These are phyloP conservation scores for Bruguiera gymnorhiza DNA, from an alignment of 345 rosid species.

Conservation along the genomic window DNA sequence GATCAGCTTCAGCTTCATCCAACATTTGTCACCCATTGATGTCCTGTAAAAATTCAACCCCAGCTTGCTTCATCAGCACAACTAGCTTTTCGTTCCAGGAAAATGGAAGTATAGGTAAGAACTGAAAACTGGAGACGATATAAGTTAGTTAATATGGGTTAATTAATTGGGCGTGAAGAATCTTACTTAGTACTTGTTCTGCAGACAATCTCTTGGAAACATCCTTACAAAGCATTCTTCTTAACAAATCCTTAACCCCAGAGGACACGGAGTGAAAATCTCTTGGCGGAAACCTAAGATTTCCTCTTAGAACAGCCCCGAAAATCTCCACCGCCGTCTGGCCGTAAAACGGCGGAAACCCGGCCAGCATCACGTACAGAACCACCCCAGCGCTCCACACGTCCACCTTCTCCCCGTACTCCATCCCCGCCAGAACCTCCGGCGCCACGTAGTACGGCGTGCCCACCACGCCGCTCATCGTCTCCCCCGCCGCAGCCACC, in stretches of 20 bases:
- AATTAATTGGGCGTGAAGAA: background rate
- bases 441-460: slow-evolving; percentile 87
- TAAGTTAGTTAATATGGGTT: background rate
- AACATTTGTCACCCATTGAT: slow-evolving; percentile 26
- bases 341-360: slow-evolving; percentile 71
- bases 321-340: slow-evolving; percentile 66
- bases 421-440: slow-evolving; percentile 69
- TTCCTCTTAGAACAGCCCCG: slow-evolving; percentile 61
- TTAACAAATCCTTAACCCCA: slow-evolving; percentile 60
- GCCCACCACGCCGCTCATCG: slow-evolving; percentile 56
- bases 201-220: slow-evolving; percentile 68
- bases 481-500: slow-evolving; percentile 22
- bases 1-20: background rate
- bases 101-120: background rate
- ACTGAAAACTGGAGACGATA: too few relatives aligned
- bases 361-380: slow-evolving; percentile 66
- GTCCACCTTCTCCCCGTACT: slow-evolving; percentile 72
- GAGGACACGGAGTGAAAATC: slow-evolving; percentile 45
- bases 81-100: too few relatives aligned
- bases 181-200: slow-evolving; percentile 73
- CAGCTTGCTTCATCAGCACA: background rate
- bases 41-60: slow-evolving; percentile 8
- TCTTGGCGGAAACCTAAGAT: slow-evolving; percentile 60
- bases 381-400: slow-evolving; percentile 85
- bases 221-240: slow-evolving; percentile 79